Evolutionary conservation across 1,284 basidiomycete species (phyloP).

Genomic region (Tilletia horrida): DNA sequence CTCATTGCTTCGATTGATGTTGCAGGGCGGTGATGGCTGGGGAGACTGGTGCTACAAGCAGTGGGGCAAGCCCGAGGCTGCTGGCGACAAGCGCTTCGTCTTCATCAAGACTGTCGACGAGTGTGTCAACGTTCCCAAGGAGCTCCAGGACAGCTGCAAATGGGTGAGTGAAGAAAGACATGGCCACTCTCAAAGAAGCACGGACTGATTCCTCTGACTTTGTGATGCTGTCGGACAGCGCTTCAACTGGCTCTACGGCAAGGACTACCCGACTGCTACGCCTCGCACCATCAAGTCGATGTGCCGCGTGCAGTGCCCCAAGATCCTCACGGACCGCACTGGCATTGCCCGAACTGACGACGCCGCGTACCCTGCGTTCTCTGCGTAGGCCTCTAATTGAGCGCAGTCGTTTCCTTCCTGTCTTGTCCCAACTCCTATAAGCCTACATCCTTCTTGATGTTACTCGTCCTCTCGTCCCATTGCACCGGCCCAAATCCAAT

Average conservation of each 20-base stretch:
- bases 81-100: background rate
- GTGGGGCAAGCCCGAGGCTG: background rate
- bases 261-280: background rate
- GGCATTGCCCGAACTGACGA: no score
- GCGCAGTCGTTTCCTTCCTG: no score
- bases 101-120: background rate
- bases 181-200: background rate
- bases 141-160: background rate
- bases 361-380: no score
- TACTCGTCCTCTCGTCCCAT: no score
- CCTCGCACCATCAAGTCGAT: background rate
- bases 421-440: no score
- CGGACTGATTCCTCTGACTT: background rate
- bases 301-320: conserved; percentile 8
- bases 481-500: no score
- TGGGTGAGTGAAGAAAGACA: background rate
- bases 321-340: background rate
- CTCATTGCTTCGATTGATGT: background rate
- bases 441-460: no score
- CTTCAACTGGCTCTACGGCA: background rate
- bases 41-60: background rate
- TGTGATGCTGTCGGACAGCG: no score
- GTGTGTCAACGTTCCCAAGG: background rate
- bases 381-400: no score
- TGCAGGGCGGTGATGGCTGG: background rate